These are phyloP conservation scores for Limonium bicolor DNA, from an alignment of 148 eudicot genomes.

Conservation along the genomic window DNA sequence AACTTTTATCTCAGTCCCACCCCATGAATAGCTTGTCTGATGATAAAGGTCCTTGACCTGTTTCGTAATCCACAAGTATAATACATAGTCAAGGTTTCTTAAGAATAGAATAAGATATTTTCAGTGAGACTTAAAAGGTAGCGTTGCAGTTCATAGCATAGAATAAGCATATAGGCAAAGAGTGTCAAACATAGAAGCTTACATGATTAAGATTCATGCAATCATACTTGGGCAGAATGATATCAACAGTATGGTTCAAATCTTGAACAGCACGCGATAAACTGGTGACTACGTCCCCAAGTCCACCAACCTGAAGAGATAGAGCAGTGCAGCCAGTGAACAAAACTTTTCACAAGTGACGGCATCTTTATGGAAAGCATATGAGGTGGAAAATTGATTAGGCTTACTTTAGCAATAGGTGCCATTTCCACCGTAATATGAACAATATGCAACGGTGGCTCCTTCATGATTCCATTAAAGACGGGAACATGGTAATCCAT, in stretches of 20 bases:
- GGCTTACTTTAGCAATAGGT: slow-evolving; percentile 84
- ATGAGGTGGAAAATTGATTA: too few relatives aligned
- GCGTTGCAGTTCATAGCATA: too few relatives aligned
- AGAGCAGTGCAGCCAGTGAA: not conserved
- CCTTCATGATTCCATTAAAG: slow-evolving; percentile 68
- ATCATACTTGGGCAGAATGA: slow-evolving; percentile 87
- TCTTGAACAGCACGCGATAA: slow-evolving; percentile 98
- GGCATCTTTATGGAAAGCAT: too few relatives aligned
- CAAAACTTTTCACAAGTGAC: too few relatives aligned
- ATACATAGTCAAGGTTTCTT: too few relatives aligned
- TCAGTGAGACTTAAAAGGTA: too few relatives aligned
- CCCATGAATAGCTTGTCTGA: slow-evolving; percentile 72
- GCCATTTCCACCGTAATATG: slow-evolving; percentile 99
- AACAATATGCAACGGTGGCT: slow-evolving; percentile 94
- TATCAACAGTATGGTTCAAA: slow-evolving; percentile 72
- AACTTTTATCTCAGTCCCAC: slow-evolving; percentile 87
- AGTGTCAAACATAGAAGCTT: slow-evolving; percentile 39
- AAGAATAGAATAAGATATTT: too few relatives aligned
- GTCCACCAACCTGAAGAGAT: slow-evolving; percentile 91
- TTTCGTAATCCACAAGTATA: slow-evolving; percentile 4
- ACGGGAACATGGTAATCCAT: slow-evolving; percentile 98
- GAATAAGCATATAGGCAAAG: too few relatives aligned
- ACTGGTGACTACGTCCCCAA: slow-evolving; percentile 98
- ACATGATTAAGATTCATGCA: slow-evolving; percentile 70
- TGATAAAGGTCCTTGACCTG: slow-evolving; percentile 77